Conservation (phyloP, 2,329 filamentous ascomycete species). For the Fusarium sulawesiense region DNA sequence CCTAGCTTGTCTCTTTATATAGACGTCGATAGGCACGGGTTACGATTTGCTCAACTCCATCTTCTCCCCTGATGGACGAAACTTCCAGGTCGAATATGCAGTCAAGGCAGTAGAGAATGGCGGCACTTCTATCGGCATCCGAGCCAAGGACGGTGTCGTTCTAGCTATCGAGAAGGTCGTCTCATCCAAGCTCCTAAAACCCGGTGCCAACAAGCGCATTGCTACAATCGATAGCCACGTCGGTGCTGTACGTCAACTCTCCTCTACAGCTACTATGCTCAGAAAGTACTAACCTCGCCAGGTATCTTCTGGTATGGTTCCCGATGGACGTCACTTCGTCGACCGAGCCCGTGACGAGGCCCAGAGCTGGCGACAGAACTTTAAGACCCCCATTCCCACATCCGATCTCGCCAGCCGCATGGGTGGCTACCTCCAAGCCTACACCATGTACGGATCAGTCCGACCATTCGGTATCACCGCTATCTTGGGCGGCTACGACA, state of each 20-base stretch:
- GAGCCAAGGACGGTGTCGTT: slow-evolving; percentile 96
- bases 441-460: slow-evolving; percentile 96
- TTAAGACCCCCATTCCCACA: slow-evolving; percentile 93
- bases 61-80: slow-evolving; percentile 98
- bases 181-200: slow-evolving; percentile 93
- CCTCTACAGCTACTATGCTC: neutral
- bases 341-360: slow-evolving; percentile 95
- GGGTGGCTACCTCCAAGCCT: slow-evolving; percentile 95
- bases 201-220: slow-evolving; percentile 96
- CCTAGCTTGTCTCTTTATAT: slow-evolving; percentile 31
- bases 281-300: slow-evolving; percentile 22
- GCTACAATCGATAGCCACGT: slow-evolving; percentile 93
- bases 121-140: slow-evolving; percentile 94
- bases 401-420: slow-evolving; percentile 90
- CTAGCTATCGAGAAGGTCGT: slow-evolving; percentile 97
- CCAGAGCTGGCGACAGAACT: slow-evolving; percentile 87
- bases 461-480: slow-evolving; percentile 96
- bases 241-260: slow-evolving; percentile 78
- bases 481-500: slow-evolving; percentile 94
- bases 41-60: slow-evolving; percentile 99
- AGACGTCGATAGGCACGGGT: slow-evolving; percentile 99
- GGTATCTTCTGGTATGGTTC: slow-evolving; percentile 94
- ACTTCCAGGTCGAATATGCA: slow-evolving; percentile 99
- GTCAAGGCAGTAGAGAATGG: slow-evolving; percentile 99
- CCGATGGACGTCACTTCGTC: slow-evolving; percentile 94